These are phyloP conservation scores for Podospora didyma DNA, from an alignment of 495 filamentous ascomycete genomes.

Conservation along the genomic window DNA sequence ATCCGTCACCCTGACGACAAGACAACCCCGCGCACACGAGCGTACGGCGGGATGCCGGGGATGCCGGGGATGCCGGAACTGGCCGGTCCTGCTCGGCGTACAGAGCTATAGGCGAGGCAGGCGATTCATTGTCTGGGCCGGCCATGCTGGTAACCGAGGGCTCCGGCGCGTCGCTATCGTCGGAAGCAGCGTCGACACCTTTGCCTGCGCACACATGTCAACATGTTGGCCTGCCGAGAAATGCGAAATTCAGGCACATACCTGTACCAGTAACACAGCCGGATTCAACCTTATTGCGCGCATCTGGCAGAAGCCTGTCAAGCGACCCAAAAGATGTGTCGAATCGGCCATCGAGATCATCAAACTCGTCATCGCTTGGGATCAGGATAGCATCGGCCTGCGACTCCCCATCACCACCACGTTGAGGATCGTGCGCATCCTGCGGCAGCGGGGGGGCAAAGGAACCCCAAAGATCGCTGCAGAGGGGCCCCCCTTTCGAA, in stretches of 20 bases:
- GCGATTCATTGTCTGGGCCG: slow-evolving; percentile 9
- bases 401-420: slow-evolving; percentile 3
- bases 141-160: slow-evolving; percentile 15
- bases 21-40: not conserved
- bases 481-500: slow-evolving; percentile 8
- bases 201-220: slow-evolving; percentile 19
- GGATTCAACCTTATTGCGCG: slow-evolving; percentile 11
- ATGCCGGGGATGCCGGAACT: not conserved
- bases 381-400: slow-evolving; percentile 10
- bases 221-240: slow-evolving; percentile 6
- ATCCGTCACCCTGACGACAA: slow-evolving; percentile 3
- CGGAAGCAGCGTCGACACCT: slow-evolving; percentile 13
- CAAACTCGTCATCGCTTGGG: slow-evolving; percentile 17
- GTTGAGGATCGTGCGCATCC: slow-evolving; percentile 11
- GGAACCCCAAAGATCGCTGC: slow-evolving; percentile 13
- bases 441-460: slow-evolving; percentile 10
- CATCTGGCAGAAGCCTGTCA: slow-evolving; percentile 11
- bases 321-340: slow-evolving; percentile 18
- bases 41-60: slow-evolving; percentile 31
- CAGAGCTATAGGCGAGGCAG: slow-evolving; percentile 4
- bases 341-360: slow-evolving; percentile 14
- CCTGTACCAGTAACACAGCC: slow-evolving; percentile 17
- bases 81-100: slow-evolving; percentile 3
- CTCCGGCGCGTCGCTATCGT: slow-evolving; percentile 15
- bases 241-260: slow-evolving; percentile 21